Conservation (phyloP, 1,284 basidiomycete species). For the Microbotryomycetes sp. region DNA sequence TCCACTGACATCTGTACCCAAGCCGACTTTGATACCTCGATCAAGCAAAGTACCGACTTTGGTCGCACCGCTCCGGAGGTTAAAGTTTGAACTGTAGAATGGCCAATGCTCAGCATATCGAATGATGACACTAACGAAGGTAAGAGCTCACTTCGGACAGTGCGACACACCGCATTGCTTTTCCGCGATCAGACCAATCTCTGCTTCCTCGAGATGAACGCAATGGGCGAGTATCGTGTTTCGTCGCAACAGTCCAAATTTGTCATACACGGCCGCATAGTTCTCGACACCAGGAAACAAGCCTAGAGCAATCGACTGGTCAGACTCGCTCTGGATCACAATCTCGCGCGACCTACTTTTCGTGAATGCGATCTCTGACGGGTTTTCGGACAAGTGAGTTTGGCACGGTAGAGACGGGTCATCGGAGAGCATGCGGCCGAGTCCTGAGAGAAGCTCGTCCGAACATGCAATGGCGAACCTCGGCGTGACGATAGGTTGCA, state of each 20-base stretch:
- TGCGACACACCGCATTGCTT: conserved; percentile 74
- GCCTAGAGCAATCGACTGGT: conserved; percentile 2
- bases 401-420: conserved; percentile 62
- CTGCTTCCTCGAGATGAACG: conserved; percentile 64
- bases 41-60: conserved; percentile 72
- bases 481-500: conserved; percentile 86
- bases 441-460: conserved; percentile 55
- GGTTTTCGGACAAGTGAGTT: conserved; percentile 88
- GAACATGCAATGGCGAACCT: conserved; percentile 94
- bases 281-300: conserved; percentile 38
- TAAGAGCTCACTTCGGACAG: conserved; percentile 73
- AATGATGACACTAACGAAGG: not conserved
- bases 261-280: conserved; percentile 63
- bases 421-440: conserved; percentile 51
- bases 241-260: conserved; percentile 61
- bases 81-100: conserved; percentile 56
- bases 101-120: not conserved
- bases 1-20: conserved; percentile 36
- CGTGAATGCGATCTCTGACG: conserved; percentile 57
- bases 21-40: conserved; percentile 60
- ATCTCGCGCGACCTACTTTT: conserved; percentile 7
- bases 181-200: conserved; percentile 63
- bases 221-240: conserved; percentile 88
- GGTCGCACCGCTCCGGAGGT: conserved; percentile 75
- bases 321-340: not conserved